Conservation (phyloP, 352 stramenopile genomes). For the Elongisporangium prolatum region DNA sequence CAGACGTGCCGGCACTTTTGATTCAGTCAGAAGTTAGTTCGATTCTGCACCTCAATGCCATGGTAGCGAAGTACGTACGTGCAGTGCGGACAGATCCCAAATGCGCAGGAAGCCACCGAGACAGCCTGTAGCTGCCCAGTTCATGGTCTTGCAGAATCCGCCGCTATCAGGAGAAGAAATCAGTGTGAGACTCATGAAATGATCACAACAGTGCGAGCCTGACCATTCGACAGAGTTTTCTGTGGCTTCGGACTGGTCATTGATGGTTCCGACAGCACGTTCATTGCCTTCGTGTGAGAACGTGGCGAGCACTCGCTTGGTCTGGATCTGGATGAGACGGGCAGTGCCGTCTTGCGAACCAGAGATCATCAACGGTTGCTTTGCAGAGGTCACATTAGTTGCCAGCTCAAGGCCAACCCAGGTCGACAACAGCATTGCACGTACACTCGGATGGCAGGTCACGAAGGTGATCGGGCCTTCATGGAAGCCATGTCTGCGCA, state of each 20-base stretch:
- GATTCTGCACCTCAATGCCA: no score
- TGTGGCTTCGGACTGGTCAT: constrained; percentile 38
- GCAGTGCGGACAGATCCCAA: constrained; percentile 91
- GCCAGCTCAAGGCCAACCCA: neutral
- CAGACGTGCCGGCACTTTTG: constrained; percentile 89
- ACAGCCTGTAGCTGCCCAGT: constrained; percentile 94
- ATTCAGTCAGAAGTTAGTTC: no score
- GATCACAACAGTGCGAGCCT: no score
- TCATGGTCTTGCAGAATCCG: constrained; percentile 92
- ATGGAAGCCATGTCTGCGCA: constrained; percentile 81
- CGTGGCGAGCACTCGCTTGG: constrained; percentile 91
- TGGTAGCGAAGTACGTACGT: constrained; percentile 47
- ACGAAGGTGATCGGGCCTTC: constrained; percentile 91
- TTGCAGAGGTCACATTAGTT: neutral
- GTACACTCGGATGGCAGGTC: constrained; percentile 76
- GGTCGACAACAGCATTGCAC: constrained; percentile 9
- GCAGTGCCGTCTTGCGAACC: constrained; percentile 93
- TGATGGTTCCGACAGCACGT: constrained; percentile 38
- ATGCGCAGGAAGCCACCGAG: constrained; percentile 94
- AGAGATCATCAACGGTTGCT: constrained; percentile 91
- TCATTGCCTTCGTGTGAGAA: constrained; percentile 71
- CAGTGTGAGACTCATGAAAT: no score
- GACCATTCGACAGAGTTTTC: constrained; percentile 88
- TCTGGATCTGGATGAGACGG: constrained; percentile 91
- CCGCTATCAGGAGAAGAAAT: constrained; percentile 43